Percentiles rank a stretch among this genome's conserved stretches.
Conservation (phyloP, 2,329 filamentous ascomycete species). For the Fusarium subtropicale region DNA sequence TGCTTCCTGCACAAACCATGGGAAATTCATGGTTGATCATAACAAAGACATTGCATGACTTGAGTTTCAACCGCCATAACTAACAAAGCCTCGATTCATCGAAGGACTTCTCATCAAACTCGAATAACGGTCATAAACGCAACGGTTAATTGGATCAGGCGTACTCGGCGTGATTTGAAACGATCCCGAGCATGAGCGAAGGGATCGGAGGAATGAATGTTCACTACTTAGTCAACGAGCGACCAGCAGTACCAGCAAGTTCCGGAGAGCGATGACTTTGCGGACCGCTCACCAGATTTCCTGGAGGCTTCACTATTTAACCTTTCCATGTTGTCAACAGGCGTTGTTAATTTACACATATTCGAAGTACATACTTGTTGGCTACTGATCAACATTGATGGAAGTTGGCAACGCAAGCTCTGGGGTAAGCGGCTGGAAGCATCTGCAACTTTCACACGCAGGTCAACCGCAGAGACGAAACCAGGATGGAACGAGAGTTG, state of each 20-base stretch:
- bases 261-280: constrained; percentile 5
- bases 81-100: neutral
- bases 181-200: constrained; percentile 12
- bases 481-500: constrained; percentile 38
- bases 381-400: constrained; percentile 19
- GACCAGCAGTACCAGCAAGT: neutral
- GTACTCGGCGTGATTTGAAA: constrained; percentile 17
- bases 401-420: constrained; percentile 29
- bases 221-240: neutral
- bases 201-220: constrained; percentile 20
- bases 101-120: neutral
- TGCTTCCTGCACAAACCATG: constrained; percentile 33
- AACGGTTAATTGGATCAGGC: neutral
- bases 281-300: neutral
- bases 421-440: constrained; percentile 35
- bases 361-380: neutral
- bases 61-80: too few relatives aligned
- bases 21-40: constrained; percentile 3
- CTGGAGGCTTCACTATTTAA: constrained; percentile 45
- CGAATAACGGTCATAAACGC: neutral
- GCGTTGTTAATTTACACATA: constrained; percentile 4
- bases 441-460: constrained; percentile 35
- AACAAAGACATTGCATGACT: neutral
- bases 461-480: constrained; percentile 38
- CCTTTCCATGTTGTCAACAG: constrained; percentile 50